These are phyloP conservation scores for Poronia punctata DNA, from an alignment of 495 filamentous ascomycete genomes.

Conservation along the genomic window DNA sequence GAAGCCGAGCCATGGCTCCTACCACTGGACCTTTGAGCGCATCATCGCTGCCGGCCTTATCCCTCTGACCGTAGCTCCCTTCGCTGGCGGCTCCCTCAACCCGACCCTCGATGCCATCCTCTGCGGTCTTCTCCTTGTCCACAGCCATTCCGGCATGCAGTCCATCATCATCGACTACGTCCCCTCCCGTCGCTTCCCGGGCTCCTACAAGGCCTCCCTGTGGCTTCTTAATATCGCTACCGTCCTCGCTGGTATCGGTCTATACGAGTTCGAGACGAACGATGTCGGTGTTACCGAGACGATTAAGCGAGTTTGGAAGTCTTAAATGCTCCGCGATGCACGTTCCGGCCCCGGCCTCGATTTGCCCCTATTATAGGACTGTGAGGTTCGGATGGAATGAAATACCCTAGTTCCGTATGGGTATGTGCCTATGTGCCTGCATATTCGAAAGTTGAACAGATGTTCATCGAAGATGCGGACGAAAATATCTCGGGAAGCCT, in stretches of 20 bases:
- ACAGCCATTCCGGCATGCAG: slow-evolving; percentile 94
- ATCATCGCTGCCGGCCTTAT: slow-evolving; percentile 69
- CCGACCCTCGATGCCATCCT: slow-evolving; percentile 81
- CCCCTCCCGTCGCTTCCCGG: slow-evolving; percentile 63
- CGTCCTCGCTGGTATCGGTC: slow-evolving; percentile 70
- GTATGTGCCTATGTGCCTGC: no score
- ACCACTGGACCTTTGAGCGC: slow-evolving; percentile 97
- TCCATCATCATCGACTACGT: slow-evolving; percentile 86
- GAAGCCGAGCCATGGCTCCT: slow-evolving; percentile 76
- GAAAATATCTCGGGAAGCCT: not conserved
- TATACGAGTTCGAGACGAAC: slow-evolving; percentile 99
- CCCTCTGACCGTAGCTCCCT: slow-evolving; percentile 82
- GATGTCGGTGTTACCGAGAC: slow-evolving; percentile 91
- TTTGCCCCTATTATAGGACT: no score
- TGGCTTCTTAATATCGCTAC: slow-evolving; percentile 79
- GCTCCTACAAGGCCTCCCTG: slow-evolving; percentile 51
- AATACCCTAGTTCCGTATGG: no score
- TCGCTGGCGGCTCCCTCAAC: slow-evolving; percentile 85
- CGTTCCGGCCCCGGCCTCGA: no score
- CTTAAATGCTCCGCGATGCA: slow-evolving; percentile 28
- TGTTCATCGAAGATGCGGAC: not conserved
- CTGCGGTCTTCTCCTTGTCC: slow-evolving; percentile 74
- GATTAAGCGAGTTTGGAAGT: slow-evolving; percentile 78
- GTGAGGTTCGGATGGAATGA: no score
- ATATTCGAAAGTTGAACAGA: no score